Percentiles rank a stretch among this genome's conserved stretches.
phyloP scores from a whole-genome alignment of 2,329 filamentous ascomycete species.

The Venturia carpophila region DNA sequence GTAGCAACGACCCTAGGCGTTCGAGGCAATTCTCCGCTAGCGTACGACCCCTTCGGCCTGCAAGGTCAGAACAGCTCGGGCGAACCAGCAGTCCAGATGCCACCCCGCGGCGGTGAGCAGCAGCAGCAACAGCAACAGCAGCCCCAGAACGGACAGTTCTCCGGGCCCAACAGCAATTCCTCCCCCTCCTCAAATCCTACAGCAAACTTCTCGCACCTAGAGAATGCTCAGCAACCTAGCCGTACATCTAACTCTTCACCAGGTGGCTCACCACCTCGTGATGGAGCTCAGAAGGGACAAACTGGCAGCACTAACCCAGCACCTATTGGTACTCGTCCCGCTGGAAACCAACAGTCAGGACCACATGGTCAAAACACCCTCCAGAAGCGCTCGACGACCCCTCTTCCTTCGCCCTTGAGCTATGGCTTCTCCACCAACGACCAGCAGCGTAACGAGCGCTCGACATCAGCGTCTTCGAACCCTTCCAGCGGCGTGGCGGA shows the following conservation, averaged over 20 bases:
- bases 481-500: constrained; percentile 42
- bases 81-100: constrained; percentile 48
- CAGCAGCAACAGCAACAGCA: constrained; percentile 32
- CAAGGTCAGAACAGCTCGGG: constrained; percentile 43
- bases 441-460: constrained; percentile 46
- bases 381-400: constrained; percentile 80
- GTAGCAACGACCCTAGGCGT: constrained; percentile 52
- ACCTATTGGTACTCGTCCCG: constrained; percentile 86
- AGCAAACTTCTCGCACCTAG: constrained; percentile 41
- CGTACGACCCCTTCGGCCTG: constrained; percentile 62
- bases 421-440: constrained; percentile 59
- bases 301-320: constrained; percentile 54
- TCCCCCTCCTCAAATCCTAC: constrained; percentile 66
- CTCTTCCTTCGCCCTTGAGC: constrained; percentile 80
- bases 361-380: constrained; percentile 39
- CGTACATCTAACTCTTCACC: constrained; percentile 83
- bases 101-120: constrained; percentile 32
- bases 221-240: constrained; percentile 54
- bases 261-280: constrained; percentile 66
- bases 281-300: constrained; percentile 38
- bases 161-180: constrained; percentile 74
- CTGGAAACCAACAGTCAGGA: constrained; percentile 24
- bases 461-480: constrained; percentile 52
- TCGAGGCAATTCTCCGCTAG: constrained; percentile 71
- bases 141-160: constrained; percentile 42